Conservation (phyloP, 2,329 filamentous ascomycete species). For the Alternaria burnsii region DNA sequence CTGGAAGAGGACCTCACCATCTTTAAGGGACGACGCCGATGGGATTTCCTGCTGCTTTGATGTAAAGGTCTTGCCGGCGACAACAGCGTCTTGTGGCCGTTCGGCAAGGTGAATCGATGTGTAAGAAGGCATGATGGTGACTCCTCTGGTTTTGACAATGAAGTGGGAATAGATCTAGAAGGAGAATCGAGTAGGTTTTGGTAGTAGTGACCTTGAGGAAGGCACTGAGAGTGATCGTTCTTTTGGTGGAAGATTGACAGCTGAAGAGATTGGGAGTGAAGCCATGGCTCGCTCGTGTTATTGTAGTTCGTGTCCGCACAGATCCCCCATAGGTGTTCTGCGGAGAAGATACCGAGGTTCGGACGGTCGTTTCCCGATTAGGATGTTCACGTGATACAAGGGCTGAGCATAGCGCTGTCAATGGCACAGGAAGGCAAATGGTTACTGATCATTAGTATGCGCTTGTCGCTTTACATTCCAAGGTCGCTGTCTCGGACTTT, state of each 20-base stretch:
- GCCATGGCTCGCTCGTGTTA: background rate
- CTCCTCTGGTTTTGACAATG: background rate
- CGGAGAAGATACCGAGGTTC: constrained; percentile 37
- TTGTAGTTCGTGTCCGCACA: constrained; percentile 22
- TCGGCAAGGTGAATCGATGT: constrained; percentile 67
- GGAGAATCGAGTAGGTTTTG: fast-evolving
- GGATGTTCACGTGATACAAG: constrained; percentile 10
- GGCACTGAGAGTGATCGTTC: background rate
- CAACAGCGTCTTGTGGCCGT: constrained; percentile 67
- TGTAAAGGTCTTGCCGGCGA: constrained; percentile 72
- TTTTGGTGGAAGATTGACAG: background rate
- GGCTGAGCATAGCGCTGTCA: background rate
- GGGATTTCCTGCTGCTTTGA: constrained; percentile 60
- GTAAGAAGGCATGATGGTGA: constrained; percentile 49
- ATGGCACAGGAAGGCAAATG: background rate
- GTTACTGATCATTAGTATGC: background rate
- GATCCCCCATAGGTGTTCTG: constrained; percentile 24
- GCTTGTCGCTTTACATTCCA: background rate
- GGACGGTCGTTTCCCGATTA: constrained; percentile 22
- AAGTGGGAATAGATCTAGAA: background rate
- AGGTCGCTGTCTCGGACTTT: background rate
- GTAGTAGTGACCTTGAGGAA: background rate
- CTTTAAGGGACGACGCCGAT: constrained; percentile 61
- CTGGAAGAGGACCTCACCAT: constrained; percentile 69
- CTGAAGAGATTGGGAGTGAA: background rate